These are phyloP conservation scores for Pseudoperonospora humuli DNA, from an alignment of 352 stramenopile species.

Conservation along the genomic window DNA sequence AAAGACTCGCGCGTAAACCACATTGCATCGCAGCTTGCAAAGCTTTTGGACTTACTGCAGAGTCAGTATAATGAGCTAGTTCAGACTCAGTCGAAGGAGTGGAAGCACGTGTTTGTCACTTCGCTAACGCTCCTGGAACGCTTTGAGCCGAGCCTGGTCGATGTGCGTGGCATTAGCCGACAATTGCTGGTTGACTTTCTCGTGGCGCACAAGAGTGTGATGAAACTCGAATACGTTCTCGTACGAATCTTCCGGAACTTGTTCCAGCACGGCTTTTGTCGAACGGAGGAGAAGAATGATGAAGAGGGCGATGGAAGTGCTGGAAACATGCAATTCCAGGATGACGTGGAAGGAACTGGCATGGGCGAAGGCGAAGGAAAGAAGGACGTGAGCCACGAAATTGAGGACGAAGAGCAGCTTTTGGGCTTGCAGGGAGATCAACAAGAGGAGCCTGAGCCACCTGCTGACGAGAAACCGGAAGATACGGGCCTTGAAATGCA, in stretches of 20 bases:
- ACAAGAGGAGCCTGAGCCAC: slow-evolving; percentile 69
- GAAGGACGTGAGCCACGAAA: slow-evolving; percentile 99
- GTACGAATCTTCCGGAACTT: slow-evolving; percentile 95
- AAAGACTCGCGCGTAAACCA: slow-evolving; percentile 70
- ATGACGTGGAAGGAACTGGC: slow-evolving; percentile 98
- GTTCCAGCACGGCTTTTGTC: slow-evolving; percentile 94
- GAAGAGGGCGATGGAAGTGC: slow-evolving; percentile 79
- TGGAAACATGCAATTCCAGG: slow-evolving; percentile 93
- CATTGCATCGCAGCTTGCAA: slow-evolving; percentile 49
- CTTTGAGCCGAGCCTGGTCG: slow-evolving; percentile 51
- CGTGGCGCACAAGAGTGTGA: slow-evolving; percentile 84
- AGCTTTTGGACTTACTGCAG: slow-evolving; percentile 38
- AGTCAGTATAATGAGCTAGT: slow-evolving; percentile 40
- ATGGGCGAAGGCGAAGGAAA: slow-evolving; percentile 99
- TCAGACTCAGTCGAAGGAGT: slow-evolving; percentile 16
- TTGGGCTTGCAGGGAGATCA: slow-evolving; percentile 94
- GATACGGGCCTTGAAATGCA: slow-evolving; percentile 99
- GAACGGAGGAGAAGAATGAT: slow-evolving; percentile 81
- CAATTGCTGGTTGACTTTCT: slow-evolving; percentile 75
- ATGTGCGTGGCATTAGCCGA: slow-evolving; percentile 70
- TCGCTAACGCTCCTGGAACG: slow-evolving; percentile 50
- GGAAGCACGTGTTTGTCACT: slow-evolving; percentile 26
- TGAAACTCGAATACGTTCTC: slow-evolving; percentile 94
- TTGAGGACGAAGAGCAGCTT: slow-evolving; percentile 99
- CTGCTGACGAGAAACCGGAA: slow-evolving; percentile 84